phyloP scores from a whole-genome alignment of 192 early-diverging fungal species.

The Phycomyces nitens region DNA sequence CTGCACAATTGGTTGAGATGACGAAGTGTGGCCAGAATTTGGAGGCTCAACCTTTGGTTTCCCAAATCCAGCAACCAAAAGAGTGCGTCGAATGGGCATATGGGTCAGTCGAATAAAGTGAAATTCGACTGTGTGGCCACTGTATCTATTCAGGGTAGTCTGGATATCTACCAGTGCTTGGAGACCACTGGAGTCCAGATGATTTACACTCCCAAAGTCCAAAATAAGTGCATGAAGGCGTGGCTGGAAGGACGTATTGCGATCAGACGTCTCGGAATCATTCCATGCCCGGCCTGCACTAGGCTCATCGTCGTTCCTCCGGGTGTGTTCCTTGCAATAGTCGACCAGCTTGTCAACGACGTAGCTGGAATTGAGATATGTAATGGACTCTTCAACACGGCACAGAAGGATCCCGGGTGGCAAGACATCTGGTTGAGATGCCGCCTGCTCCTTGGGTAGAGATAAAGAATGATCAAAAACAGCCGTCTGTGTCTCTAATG shows the following conservation, averaged over 20 bases:
- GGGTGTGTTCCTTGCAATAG: slow-evolving; percentile 19
- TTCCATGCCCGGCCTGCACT: slow-evolving; percentile 31
- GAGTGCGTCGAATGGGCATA: slow-evolving; percentile 11
- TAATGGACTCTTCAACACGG: slow-evolving; percentile 61
- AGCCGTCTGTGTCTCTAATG: background rate
- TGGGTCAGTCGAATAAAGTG: slow-evolving; percentile 28
- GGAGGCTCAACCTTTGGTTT: background rate
- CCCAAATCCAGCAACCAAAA: slow-evolving; percentile 24
- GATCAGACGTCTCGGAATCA: slow-evolving; percentile 32
- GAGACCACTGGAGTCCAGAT: slow-evolving; percentile 77
- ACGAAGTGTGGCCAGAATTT: background rate
- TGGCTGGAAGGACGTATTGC: slow-evolving; percentile 24
- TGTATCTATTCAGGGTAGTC: slow-evolving; percentile 19
- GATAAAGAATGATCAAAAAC: slow-evolving; percentile 6
- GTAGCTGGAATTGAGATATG: slow-evolving; percentile 68
- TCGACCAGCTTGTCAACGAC: slow-evolving; percentile 52
- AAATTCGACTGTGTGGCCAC: slow-evolving; percentile 22
- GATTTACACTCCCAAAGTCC: slow-evolving; percentile 76
- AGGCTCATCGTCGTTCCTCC: slow-evolving; percentile 5
- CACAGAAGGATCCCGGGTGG: slow-evolving; percentile 69
- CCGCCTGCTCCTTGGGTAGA: slow-evolving; percentile 6
- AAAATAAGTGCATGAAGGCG: slow-evolving; percentile 71
- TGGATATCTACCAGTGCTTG: slow-evolving; percentile 69
- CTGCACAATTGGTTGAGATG: background rate
- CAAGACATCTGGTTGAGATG: slow-evolving; percentile 8